These are phyloP conservation scores for Coprinopsis cinerea DNA, from an alignment of 768 basidiomycete species.

Conservation along the genomic window DNA sequence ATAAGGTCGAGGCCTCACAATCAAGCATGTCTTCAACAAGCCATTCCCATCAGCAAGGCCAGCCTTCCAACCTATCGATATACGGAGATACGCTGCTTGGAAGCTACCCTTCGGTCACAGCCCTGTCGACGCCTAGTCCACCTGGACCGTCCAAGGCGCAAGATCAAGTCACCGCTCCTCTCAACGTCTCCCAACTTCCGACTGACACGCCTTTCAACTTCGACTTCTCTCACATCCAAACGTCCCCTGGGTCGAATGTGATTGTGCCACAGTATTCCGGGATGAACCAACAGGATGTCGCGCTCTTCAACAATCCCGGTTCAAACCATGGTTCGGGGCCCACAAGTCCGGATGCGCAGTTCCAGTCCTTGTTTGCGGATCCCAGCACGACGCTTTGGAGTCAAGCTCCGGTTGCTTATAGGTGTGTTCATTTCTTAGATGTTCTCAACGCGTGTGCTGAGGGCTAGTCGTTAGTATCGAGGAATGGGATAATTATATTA, in stretches of 20 bases:
- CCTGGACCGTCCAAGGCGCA: too few relatives aligned
- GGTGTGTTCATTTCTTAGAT: constrained; percentile 28
- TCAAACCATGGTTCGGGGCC: background rate
- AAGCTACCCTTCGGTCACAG: background rate
- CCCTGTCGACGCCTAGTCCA: background rate
- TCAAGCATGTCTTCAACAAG: constrained; percentile 37
- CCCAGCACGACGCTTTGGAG: background rate
- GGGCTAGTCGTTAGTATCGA: constrained; percentile 11
- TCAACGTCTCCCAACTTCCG: background rate
- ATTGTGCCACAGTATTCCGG: background rate
- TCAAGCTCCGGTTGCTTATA: constrained; percentile 44
- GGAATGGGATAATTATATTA: constrained; percentile 16
- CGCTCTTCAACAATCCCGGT: background rate
- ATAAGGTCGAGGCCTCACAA: constrained; percentile 14
- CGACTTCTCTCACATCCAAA: background rate
- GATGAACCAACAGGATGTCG: background rate
- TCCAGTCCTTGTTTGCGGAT: background rate
- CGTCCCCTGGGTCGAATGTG: background rate
- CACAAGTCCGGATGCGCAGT: background rate
- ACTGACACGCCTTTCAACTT: background rate
- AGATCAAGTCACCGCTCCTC: background rate
- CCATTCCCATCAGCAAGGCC: background rate
- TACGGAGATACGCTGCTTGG: background rate
- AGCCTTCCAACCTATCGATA: background rate
- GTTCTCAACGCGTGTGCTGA: background rate